Evolutionary conservation across 768 basidiomycete genomes (phyloP).

Genomic region (Hypsizygus marmoreus): DNA sequence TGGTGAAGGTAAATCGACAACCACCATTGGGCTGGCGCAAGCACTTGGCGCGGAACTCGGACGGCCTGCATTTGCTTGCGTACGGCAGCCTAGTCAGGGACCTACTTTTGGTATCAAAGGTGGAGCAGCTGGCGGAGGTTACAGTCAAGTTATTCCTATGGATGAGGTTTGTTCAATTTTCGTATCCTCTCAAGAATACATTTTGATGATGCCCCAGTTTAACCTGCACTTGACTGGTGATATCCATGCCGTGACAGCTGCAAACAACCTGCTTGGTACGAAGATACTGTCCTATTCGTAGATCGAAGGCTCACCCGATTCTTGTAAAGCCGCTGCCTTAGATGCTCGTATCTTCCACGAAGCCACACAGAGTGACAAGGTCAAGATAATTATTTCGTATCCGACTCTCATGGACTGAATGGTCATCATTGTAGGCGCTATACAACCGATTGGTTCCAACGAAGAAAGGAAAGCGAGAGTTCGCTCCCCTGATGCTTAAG

Average conservation of each 20-base stretch:
- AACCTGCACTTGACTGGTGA: conserved; percentile 96
- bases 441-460: conserved; percentile 89
- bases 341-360: conserved; percentile 99
- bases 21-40: conserved; percentile 95
- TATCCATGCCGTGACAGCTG: conserved; percentile 96
- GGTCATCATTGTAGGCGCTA: conserved; percentile 52
- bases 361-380: conserved; percentile 92
- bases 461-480: conserved; percentile 93
- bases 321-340: conserved; percentile 78
- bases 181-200: too few relatives aligned
- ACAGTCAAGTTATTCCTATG: conserved; percentile 99
- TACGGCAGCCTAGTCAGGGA: conserved; percentile 97
- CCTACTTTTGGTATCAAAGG: conserved; percentile 99
- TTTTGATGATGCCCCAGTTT: conserved; percentile 54
- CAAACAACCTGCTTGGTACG: conserved; percentile 91
- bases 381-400: conserved; percentile 15
- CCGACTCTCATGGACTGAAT: background rate
- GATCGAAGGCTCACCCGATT: conserved; percentile 4
- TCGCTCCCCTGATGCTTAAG: conserved; percentile 95
- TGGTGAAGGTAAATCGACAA: conserved; percentile 98
- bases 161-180: conserved; percentile 65
- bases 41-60: conserved; percentile 93
- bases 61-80: conserved; percentile 93
- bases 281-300: background rate
- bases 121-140: conserved; percentile 97